These are phyloP conservation scores for Hymenoscyphus fraxineus DNA, from an alignment of 2,329 filamentous ascomycete species.

Conservation along the genomic window DNA sequence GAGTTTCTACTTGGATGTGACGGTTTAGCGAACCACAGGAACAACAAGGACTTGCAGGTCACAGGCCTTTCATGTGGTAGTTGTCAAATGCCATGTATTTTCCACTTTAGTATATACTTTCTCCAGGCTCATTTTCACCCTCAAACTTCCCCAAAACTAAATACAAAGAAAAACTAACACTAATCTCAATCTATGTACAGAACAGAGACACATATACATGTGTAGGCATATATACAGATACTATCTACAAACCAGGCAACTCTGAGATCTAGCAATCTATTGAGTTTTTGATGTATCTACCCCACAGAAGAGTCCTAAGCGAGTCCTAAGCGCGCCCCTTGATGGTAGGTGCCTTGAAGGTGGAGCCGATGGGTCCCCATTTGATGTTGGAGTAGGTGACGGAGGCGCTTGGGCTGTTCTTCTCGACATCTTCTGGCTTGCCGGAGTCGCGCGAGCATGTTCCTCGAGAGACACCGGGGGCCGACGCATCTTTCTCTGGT, in stretches of 20 bases:
- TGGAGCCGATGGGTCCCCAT: conserved; percentile 34
- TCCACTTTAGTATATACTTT: not conserved
- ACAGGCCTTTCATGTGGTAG: not conserved
- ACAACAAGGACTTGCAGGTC: not conserved
- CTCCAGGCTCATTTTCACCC: not conserved
- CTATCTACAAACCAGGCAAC: conserved; percentile 13
- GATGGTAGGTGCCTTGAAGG: conserved; percentile 23
- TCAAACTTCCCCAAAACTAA: conserved; percentile 15
- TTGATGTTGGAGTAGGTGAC: conserved; percentile 39
- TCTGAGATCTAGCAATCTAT: conserved; percentile 16
- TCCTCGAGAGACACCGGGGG: conserved; percentile 51
- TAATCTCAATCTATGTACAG: conserved; percentile 20
- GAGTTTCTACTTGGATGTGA: too few relatives aligned
- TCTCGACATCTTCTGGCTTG: conserved; percentile 47
- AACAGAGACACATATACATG: not conserved
- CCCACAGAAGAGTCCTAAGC: not conserved
- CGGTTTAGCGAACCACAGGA: too few relatives aligned
- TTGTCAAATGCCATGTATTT: conserved; percentile 4
- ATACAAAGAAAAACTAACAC: conserved; percentile 21
- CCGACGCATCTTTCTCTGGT: conserved; percentile 39
- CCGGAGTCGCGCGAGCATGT: conserved; percentile 51
- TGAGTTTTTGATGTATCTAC: conserved; percentile 7
- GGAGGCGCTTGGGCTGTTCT: conserved; percentile 42
- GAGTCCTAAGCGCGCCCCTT: not conserved
- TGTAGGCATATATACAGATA: not conserved